phyloP scores from a whole-genome alignment of 805 yeast species.

The Lipomyces spencermartinsiae region DNA sequence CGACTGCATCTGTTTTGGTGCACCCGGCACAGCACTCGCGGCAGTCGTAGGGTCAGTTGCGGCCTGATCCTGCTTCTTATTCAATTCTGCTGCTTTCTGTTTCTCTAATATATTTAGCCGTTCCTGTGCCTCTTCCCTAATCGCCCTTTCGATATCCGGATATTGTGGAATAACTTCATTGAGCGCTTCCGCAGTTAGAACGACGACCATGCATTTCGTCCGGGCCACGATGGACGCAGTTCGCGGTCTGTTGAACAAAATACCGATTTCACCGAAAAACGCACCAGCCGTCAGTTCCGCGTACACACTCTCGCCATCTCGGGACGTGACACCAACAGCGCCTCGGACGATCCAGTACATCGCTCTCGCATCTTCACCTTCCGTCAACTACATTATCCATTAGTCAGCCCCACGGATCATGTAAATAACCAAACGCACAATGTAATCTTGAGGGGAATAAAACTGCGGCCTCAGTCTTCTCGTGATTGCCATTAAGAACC shows the following conservation, averaged over 20 bases:
- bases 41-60: not conserved
- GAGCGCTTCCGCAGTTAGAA: slow-evolving; percentile 68
- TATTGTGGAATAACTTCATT: slow-evolving; percentile 64
- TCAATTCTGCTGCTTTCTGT: slow-evolving; percentile 46
- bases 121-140: slow-evolving; percentile 81
- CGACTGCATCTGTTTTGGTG: slow-evolving; percentile 8
- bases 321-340: slow-evolving; percentile 73
- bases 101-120: slow-evolving; percentile 74
- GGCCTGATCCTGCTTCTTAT: not conserved
- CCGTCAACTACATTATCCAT: slow-evolving; percentile 49
- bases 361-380: slow-evolving; percentile 74
- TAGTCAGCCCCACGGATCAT: not conserved
- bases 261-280: slow-evolving; percentile 82
- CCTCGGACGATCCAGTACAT: slow-evolving; percentile 85
- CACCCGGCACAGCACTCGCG: not conserved
- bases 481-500: slow-evolving; percentile 66
- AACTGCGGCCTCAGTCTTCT: slow-evolving; percentile 64
- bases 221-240: slow-evolving; percentile 80
- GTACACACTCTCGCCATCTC: slow-evolving; percentile 76
- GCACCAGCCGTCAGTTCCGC: slow-evolving; percentile 74
- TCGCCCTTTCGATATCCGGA: slow-evolving; percentile 69
- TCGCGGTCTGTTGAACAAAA: slow-evolving; percentile 73
- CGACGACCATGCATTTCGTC: slow-evolving; percentile 69
- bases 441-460: slow-evolving; percentile 70
- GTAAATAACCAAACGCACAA: slow-evolving; percentile 45